These are phyloP conservation scores for Camelina sativa DNA, from an alignment of 345 rosid genomes.

Conservation along the genomic window DNA sequence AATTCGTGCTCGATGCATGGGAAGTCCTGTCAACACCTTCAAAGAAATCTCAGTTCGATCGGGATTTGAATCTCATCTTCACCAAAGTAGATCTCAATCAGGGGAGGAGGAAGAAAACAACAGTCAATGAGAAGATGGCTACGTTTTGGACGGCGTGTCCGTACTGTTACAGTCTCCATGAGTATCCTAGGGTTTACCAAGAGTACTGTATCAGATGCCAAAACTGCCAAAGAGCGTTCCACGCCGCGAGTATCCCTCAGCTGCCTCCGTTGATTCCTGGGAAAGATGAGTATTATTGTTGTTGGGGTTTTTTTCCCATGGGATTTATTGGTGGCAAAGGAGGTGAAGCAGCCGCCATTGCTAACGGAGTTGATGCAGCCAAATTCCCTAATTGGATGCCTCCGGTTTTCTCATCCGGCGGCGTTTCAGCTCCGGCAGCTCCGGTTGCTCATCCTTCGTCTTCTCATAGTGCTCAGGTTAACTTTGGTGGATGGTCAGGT, in stretches of 20 bases:
- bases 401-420: slow-evolving; percentile 40
- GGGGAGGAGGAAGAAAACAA: slow-evolving; percentile 32
- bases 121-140: slow-evolving; percentile 41
- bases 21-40: slow-evolving; percentile 63
- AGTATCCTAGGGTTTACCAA: slow-evolving; percentile 80
- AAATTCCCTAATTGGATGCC: slow-evolving; percentile 70
- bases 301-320: slow-evolving; percentile 88
- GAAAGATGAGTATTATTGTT: slow-evolving; percentile 77
- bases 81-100: slow-evolving; percentile 62
- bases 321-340: slow-evolving; percentile 55
- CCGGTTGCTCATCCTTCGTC: background rate
- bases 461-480: slow-evolving; percentile 34
- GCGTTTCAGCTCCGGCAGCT: slow-evolving; percentile 4
- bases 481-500: slow-evolving; percentile 34
- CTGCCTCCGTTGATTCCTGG: slow-evolving; percentile 85
- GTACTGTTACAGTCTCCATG: slow-evolving; percentile 74
- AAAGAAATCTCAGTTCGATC: slow-evolving; percentile 66
- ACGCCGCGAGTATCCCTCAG: slow-evolving; percentile 58
- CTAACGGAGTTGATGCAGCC: slow-evolving; percentile 27
- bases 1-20: slow-evolving; percentile 86
- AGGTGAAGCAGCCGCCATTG: slow-evolving; percentile 12
- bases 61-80: slow-evolving; percentile 57
- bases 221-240: slow-evolving; percentile 74
- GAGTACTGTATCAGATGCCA: slow-evolving; percentile 83
- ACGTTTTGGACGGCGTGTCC: slow-evolving; percentile 97